Evolutionary conservation across 2,329 filamentous ascomycete genomes (phyloP), one percentile per base, ranked within the genome.

Genomic region (Orbilia javanica): DNA sequence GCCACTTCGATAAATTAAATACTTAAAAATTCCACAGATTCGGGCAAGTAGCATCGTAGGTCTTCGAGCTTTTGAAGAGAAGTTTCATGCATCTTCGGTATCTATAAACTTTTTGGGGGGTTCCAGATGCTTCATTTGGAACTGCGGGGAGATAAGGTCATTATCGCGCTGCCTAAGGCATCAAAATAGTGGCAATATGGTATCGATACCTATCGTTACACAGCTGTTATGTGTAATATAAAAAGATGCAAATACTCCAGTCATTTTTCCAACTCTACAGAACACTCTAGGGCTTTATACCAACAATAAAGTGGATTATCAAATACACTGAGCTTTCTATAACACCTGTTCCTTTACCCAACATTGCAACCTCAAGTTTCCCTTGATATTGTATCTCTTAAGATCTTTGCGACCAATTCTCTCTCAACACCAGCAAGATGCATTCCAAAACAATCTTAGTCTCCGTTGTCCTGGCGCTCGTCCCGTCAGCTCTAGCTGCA

Each of bases 371-470:
- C n/a, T n/a, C n/a, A 20, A 44, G 15, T 20, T 44, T n/a, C 4
- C 8, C 15, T 44, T 44, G n/a, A 44, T 44, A 18, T 7, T 44
- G 5, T n/a, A 50, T 20, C 10, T 20, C 25, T 52, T 31, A 5
- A n/a, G n/a, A n/a, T n/a, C n/a, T n/a, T n/a, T n/a, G n/a, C n/a
- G n/a, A n/a, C n/a, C n/a, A n/a, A n/a, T n/a, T 31, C 15, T 53
- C 50, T 31, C 7, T 5, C 1, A 18, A 13, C 15, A 18, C 15
- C 25, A 25, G 18, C 8, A 68, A 62, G 27, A 75, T 75, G 63
- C 63, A 75, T 68, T 68, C 63, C 20, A 66, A 73, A n/a, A 13
- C 42, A 13, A 63, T 68, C 15, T 55, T 65, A 13, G 22, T 64
- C 27, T 76, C 64, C 20, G 13, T 76, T 13, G 29, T 69, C 36